Evolutionary conservation across 1,139 yeast genomes (phyloP), one percentile per base, ranked within the genome.

Genomic region (Taphrina deformans): DNA sequence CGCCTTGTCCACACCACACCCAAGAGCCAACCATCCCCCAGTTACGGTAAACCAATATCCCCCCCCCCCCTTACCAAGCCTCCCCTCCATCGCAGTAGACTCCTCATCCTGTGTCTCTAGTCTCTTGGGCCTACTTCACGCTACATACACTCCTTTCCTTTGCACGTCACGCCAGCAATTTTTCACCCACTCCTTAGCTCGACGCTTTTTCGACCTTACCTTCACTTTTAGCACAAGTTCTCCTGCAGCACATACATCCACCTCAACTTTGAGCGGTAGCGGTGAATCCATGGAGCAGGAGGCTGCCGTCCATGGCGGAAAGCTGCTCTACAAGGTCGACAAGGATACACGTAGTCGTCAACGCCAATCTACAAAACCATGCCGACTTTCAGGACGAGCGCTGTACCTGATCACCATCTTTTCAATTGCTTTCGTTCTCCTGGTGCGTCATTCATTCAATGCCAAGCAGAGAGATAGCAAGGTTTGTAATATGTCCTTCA

Each of bases 401-500:
- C 27, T 51, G 27, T 51, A 35, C 14, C 26, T 61, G 12, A 45
- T 61, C 38, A 52, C 65, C 12, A 44, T 52, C 45, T 27, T 61
- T 10, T 18, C 65, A 4, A 27, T 52, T n/a, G 18, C 26, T 6
- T 46, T 41, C 46, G n/a, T 55, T 16, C 38, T 41, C 2, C 55
- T 55, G 23, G 50, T 55, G 7, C 40, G 51, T 18, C 61, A 50
- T 46, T 70, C 72, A 29, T 69, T 69, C 58, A 18, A 63, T 16
- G 44, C 41, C 12, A 62, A 62, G 33, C 70, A 71, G 46, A 35
- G 55, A 41, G 75, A 73, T 21, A 63, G 64, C 21, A 68, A 68
- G 38, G 72, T 70, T n/a, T 73, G 75, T 51, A 69, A 68, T n/a
- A 67, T 69, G 68, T 58, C 69, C 1, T 69, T 59, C 27, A 72